These are phyloP conservation scores for Neopestalotiopsis sp. DNA, from an alignment of 2,329 filamentous ascomycete genomes.

Conservation along the genomic window DNA sequence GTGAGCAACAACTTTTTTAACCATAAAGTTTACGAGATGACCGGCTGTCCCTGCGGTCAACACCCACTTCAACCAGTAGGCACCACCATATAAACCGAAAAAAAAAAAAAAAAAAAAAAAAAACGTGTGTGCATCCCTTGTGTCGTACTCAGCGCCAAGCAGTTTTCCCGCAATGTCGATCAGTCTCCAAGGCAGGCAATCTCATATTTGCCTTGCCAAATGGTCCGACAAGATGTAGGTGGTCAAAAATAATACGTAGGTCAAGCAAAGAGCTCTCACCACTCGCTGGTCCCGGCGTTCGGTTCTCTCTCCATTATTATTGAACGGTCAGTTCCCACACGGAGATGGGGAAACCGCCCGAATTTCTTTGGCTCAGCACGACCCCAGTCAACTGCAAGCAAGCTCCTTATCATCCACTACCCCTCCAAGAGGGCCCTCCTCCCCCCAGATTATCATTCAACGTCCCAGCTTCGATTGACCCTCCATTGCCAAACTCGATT, in stretches of 20 bases:
- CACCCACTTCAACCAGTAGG: not conserved
- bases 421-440: slow-evolving; percentile 12
- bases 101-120: no score
- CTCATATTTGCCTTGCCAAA: no score
- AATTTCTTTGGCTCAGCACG: not conserved
- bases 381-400: not conserved
- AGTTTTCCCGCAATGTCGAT: not conserved
- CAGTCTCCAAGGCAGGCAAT: no score
- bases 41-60: not conserved
- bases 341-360: not conserved
- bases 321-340: not conserved
- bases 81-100: not conserved
- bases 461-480: slow-evolving; percentile 2
- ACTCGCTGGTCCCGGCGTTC: not conserved
- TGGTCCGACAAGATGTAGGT: no score
- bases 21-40: not conserved
- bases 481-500: slow-evolving; percentile 3
- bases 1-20: not conserved
- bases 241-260: no score
- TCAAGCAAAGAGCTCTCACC: no score
- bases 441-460: not conserved
- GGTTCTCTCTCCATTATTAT: not conserved
- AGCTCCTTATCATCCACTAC: slow-evolving; percentile 16
- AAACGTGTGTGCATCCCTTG: not conserved
- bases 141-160: not conserved